Conservation (phyloP, 148 eudicot species). For the Arctostaphylos glauca region DNA sequence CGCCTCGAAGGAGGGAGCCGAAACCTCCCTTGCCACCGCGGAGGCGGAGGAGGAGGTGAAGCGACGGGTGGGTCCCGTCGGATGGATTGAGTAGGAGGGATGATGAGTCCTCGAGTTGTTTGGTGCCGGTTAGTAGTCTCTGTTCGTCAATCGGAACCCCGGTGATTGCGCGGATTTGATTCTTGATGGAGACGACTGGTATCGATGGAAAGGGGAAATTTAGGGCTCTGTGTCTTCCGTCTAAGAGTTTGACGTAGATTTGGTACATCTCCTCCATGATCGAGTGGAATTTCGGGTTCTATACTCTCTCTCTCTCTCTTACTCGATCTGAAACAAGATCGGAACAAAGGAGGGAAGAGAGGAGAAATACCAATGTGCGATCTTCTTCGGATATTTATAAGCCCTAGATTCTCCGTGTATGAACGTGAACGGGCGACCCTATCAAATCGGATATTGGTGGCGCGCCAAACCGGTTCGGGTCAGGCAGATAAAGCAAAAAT, state of each 20-base stretch:
- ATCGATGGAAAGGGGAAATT: conserved; percentile 9
- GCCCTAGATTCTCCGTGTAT: not conserved
- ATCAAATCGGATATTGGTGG: not conserved
- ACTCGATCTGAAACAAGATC: not conserved
- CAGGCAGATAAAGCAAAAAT: not conserved
- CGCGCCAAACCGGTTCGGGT: not conserved
- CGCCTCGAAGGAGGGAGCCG: conserved; percentile 85
- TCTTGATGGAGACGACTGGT: conserved; percentile 10
- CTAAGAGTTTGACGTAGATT: not conserved
- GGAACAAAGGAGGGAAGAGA: not conserved
- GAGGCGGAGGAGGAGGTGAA: conserved; percentile 51
- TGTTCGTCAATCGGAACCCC: conserved; percentile 1
- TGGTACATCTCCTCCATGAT: conserved; percentile 16
- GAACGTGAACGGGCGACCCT: too few relatives aligned
- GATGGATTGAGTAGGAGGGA: not conserved
- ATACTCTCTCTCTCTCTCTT: too few relatives aligned
- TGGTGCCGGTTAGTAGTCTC: conserved; percentile 7
- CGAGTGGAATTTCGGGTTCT: not conserved
- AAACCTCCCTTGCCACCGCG: conserved; percentile 98
- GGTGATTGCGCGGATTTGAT: conserved; percentile 3
- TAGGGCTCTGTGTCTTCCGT: conserved; percentile 18
- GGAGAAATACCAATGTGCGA: too few relatives aligned
- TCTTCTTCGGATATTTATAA: not conserved
- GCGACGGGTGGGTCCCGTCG: conserved; percentile 20
- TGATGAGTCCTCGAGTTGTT: conserved; percentile 7